Evolutionary conservation across 225 moss, liverwort and hornwort species (phyloP).

Genomic region (Bryoerythrophyllum caledonicum): DNA sequence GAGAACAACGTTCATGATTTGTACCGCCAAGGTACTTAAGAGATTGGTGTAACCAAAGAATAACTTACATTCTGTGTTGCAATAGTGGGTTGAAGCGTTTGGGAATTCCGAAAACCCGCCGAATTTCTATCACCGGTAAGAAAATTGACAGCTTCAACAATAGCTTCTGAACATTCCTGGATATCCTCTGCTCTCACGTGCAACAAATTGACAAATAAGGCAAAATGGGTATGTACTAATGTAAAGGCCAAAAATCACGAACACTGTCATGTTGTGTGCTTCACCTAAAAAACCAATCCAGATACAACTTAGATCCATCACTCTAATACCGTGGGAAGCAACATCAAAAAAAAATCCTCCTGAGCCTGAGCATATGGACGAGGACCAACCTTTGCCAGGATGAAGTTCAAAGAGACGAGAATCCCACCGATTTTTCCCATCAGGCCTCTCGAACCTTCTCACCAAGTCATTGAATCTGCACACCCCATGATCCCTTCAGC

Average conservation of each 20-base stretch:
- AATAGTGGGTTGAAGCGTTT: conserved; percentile 86
- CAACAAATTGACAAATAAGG: conserved; percentile 8
- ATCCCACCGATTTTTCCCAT: conserved; percentile 97
- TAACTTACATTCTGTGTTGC: conserved; percentile 83
- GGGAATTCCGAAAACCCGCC: conserved; percentile 56
- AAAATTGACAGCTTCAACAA: conserved; percentile 69
- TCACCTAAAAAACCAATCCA: not conserved
- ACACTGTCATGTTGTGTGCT: not conserved
- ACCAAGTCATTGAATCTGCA: conserved; percentile 90
- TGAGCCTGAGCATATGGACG: not conserved
- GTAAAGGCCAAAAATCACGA: conserved; percentile 8
- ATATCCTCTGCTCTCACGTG: conserved; percentile 60
- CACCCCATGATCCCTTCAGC: conserved; percentile 15
- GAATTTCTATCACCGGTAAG: conserved; percentile 50
- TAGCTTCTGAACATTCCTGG: conserved; percentile 64
- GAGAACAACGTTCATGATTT: not conserved
- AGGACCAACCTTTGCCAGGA: conserved; percentile 64
- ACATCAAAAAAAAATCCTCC: not conserved
- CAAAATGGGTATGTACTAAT: not conserved
- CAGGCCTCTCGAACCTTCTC: conserved; percentile 93
- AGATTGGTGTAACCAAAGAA: not conserved
- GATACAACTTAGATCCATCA: not conserved
- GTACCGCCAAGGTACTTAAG: conserved; percentile 5
- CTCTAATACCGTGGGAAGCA: not conserved
- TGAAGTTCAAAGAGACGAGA: conserved; percentile 90